Evolutionary conservation across 176 grass and related monocot species (phyloP).

Genomic region (Triticum timopheevii): DNA sequence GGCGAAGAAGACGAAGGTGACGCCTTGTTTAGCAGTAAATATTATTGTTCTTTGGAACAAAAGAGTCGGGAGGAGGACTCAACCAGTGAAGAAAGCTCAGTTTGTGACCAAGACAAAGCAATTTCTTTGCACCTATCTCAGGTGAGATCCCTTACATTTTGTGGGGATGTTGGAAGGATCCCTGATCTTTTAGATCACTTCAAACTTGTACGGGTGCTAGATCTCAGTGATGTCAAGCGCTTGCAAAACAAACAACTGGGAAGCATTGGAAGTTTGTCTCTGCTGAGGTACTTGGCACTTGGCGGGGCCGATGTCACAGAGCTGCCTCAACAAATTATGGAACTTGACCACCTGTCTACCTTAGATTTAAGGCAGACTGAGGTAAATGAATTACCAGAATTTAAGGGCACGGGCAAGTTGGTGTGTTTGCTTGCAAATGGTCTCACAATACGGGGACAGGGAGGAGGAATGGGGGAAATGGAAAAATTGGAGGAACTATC

Average conservation of each 20-base stretch:
- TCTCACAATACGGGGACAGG: neutral
- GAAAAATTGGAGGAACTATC: constrained; percentile 25
- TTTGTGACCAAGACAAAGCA: neutral
- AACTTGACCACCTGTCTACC: constrained; percentile 17
- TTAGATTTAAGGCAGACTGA: constrained; percentile 31
- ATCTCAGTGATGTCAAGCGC: constrained; percentile 13
- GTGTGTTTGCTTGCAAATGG: constrained; percentile 14
- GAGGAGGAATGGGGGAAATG: neutral
- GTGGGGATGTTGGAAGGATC: neutral
- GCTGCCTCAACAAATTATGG: constrained; percentile 21
- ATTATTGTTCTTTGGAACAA: neutral
- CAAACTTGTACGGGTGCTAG: constrained; percentile 11
- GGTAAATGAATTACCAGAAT: neutral
- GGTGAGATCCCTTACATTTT: constrained; percentile 16
- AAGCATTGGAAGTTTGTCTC: neutral
- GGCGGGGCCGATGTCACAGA: neutral
- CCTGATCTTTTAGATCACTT: constrained; percentile 2
- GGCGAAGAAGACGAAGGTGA: constrained; percentile 1
- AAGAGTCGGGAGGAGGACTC: neutral
- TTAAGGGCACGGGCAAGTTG: neutral
- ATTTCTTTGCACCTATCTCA: neutral
- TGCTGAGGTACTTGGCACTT: constrained; percentile 35
- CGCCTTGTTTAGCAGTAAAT: neutral
- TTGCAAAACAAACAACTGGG: neutral
- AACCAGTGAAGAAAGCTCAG: neutral